phyloP scores from a whole-genome alignment of 495 filamentous ascomycete species.

The Saxispiralis lemnorum region DNA sequence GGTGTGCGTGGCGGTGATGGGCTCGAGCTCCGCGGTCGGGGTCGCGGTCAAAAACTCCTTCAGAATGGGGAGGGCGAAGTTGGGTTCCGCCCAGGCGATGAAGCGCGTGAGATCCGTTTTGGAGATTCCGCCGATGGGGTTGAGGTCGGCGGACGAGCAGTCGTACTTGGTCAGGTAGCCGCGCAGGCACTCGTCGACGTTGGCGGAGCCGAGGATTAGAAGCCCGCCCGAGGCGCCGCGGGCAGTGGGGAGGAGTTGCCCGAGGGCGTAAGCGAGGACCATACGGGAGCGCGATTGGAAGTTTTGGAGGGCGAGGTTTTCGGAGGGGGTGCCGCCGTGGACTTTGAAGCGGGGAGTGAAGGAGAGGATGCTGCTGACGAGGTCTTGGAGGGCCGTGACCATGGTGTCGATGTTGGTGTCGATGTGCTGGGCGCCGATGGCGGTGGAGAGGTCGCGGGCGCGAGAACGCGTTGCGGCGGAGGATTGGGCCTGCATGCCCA shows the following conservation, averaged over 20 bases:
- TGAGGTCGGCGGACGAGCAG: constrained; percentile 31
- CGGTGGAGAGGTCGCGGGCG: constrained; percentile 46
- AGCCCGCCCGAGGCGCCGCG: constrained; percentile 36
- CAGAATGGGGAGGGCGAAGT: constrained; percentile 56
- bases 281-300: constrained; percentile 67
- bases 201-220: constrained; percentile 45
- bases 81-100: constrained; percentile 44
- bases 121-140: constrained; percentile 26
- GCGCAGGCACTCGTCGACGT: constrained; percentile 37
- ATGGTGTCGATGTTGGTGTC: constrained; percentile 63
- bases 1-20: constrained; percentile 49
- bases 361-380: constrained; percentile 36
- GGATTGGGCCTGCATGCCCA: constrained; percentile 62
- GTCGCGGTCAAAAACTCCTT: constrained; percentile 53
- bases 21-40: constrained; percentile 73
- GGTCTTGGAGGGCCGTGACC: constrained; percentile 33
- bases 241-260: constrained; percentile 45
- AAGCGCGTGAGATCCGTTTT: constrained; percentile 58
- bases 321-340: constrained; percentile 40
- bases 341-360: constrained; percentile 51
- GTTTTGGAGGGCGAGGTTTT: constrained; percentile 61
- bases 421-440: constrained; percentile 58
- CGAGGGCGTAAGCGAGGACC: constrained; percentile 65
- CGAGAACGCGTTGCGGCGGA: constrained; percentile 53
- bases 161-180: constrained; percentile 66